phyloP scores from a whole-genome alignment of 1,284 basidiomycete genomes.

The Mixia osmundae region DNA sequence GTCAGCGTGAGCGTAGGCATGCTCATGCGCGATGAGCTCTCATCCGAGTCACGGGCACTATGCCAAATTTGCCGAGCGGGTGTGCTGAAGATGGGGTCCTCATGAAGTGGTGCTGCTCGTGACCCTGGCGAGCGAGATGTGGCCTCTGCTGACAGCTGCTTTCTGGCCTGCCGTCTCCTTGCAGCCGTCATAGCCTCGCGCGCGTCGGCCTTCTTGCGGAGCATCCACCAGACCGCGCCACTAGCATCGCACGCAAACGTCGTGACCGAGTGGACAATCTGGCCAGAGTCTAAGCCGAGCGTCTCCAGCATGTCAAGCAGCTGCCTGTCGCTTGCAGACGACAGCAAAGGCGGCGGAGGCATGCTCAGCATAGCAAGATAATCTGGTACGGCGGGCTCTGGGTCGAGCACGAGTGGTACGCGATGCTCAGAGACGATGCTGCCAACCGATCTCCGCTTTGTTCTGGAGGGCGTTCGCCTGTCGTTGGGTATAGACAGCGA shows the following conservation, averaged over 20 bases:
- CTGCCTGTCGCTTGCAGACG: conserved; percentile 53
- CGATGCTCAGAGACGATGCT: conserved; percentile 34
- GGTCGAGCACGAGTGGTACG: conserved; percentile 13
- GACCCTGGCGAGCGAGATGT: neutral
- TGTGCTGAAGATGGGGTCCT: neutral
- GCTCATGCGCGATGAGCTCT: neutral
- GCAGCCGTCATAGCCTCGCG: too few species aligned
- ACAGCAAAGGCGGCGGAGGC: conserved; percentile 56
- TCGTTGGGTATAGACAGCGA: conserved; percentile 22
- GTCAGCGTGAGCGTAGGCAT: too few species aligned
- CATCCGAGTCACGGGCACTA: neutral
- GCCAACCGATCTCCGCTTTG: conserved; percentile 78
- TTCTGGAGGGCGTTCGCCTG: conserved; percentile 70
- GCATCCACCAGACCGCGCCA: conserved; percentile 90
- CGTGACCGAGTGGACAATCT: conserved; percentile 76
- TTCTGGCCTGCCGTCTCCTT: neutral
- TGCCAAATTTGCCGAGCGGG: neutral
- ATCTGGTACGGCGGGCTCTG: conserved; percentile 21
- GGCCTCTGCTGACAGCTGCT: neutral
- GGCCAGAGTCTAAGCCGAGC: conserved; percentile 76
- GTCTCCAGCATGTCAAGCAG: conserved; percentile 48
- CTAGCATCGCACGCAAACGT: conserved; percentile 79
- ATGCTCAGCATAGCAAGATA: conserved; percentile 47
- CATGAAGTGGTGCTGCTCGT: neutral
- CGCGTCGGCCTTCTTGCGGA: conserved; percentile 32